Evolutionary conservation across 2,329 filamentous ascomycete genomes (phyloP).

Genomic region (Trichophyton benhamiae): DNA sequence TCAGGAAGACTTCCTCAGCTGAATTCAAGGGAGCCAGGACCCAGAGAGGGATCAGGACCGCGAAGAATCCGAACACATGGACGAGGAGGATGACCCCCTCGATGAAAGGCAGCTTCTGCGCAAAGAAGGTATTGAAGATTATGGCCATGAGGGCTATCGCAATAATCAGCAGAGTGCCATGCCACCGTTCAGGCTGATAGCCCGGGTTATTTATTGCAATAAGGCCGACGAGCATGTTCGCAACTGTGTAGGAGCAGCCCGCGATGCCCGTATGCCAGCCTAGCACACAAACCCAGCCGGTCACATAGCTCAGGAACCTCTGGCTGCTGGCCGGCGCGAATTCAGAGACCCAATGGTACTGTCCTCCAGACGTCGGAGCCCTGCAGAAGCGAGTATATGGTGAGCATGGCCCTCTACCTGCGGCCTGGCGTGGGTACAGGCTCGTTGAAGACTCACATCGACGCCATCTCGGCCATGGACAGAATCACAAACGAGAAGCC

Average conservation of each 20-base stretch:
- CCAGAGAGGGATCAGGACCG: conserved; percentile 23
- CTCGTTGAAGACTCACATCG: conserved; percentile 8
- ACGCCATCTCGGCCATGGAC: conserved; percentile 11
- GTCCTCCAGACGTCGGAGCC: conserved; percentile 29
- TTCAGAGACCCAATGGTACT: conserved; percentile 27
- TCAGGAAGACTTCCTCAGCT: conserved; percentile 17
- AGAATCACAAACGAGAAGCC: conserved; percentile 7
- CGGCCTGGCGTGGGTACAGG: not conserved
- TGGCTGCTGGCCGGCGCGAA: conserved; percentile 25
- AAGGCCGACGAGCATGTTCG: conserved; percentile 24
- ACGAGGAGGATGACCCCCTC: conserved; percentile 23
- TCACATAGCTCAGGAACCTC: conserved; percentile 23
- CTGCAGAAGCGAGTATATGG: conserved; percentile 10
- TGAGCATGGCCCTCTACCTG: conserved; percentile 3
- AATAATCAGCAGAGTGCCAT: conserved; percentile 21
- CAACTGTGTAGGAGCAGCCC: conserved; percentile 19
- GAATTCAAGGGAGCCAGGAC: conserved; percentile 18
- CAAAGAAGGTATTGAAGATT: conserved; percentile 20
- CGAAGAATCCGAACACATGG: conserved; percentile 24
- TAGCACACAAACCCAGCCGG: conserved; percentile 22
- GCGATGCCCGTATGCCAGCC: conserved; percentile 22
- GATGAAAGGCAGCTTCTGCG: conserved; percentile 20
- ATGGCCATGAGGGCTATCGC: conserved; percentile 17
- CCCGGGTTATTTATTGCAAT: conserved; percentile 22
- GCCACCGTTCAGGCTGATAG: conserved; percentile 21